phyloP scores from a whole-genome alignment of 768 basidiomycete genomes.

The Candolleomyces eurysporus region DNA sequence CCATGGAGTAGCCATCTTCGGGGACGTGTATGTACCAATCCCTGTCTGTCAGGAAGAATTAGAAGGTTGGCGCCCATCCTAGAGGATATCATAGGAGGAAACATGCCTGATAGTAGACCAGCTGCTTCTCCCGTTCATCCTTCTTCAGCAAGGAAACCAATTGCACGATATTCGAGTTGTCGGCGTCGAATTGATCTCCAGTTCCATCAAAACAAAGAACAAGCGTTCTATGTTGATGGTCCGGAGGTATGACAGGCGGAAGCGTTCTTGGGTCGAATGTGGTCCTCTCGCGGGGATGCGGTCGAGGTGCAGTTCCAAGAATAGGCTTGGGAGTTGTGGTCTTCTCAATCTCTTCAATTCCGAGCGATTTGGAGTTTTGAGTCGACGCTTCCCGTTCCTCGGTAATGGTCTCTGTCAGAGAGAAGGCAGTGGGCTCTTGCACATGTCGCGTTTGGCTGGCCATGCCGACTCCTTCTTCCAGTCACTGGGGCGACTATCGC shows the following conservation, averaged over 20 bases:
- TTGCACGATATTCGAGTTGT: conserved; percentile 56
- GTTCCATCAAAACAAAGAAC: conserved; percentile 60
- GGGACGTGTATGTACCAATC: conserved; percentile 49
- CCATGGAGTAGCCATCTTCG: conserved; percentile 34
- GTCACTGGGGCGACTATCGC: too few relatives aligned
- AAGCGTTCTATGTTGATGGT: conserved; percentile 39
- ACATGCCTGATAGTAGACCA: conserved; percentile 56
- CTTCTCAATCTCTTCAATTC: conserved; percentile 8
- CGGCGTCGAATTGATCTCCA: conserved; percentile 48
- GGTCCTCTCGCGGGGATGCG: conserved; percentile 9
- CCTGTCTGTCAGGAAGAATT: conserved; percentile 34
- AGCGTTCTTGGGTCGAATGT: conserved; percentile 19
- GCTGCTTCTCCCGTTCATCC: conserved; percentile 48
- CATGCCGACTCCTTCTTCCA: neutral
- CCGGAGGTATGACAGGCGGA: conserved; percentile 37
- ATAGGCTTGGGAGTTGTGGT: conserved; percentile 2
- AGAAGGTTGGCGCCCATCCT: neutral
- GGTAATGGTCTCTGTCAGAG: conserved; percentile 15
- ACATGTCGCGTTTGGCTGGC: conserved; percentile 5
- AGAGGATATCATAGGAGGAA: conserved; percentile 32
- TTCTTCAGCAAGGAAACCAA: conserved; percentile 54
- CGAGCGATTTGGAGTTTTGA: conserved; percentile 1
- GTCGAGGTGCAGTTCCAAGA: neutral
- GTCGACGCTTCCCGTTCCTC: conserved; percentile 3
- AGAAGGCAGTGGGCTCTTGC: conserved; percentile 18